Evolutionary conservation across 805 yeast species (phyloP), one percentile per base, ranked within the genome.

Genomic region (Candida arabinofermentans): DNA sequence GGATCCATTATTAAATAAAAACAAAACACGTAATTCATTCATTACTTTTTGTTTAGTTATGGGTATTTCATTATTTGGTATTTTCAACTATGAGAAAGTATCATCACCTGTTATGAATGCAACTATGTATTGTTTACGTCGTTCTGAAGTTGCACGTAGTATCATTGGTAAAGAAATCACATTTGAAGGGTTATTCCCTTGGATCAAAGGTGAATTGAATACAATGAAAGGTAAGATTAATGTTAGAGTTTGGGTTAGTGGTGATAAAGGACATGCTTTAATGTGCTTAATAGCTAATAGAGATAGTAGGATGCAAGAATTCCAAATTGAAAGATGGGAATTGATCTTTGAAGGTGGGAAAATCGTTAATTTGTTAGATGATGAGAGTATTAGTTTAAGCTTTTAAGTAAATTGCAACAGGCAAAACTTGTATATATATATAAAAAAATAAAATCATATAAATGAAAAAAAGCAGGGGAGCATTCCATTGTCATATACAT

Each of bases 81-180:
- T 91, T 54, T 83, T 91, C 75, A 90, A 93, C 69, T 90, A 91
- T 65, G 99, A 93, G 61, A 90, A 89, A 61, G 81, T 89, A 16
- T 80, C 85, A 34, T 86, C 96, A 12, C 97, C 98, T 1, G 76
- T 91, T 44, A 84, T 91, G 53, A 77, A 84, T 31, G 90, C 96
- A 6, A 84, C 96, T 4, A 68, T 93, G 61, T 89, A 87, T 62
- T 84, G 87, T 48, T 66, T 91, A 53, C 77, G 99, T 58, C 73
- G 96, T 57, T 83, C 91, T 2, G 70, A 74, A 8, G 47, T 65
- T 34, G 89, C 89, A 9, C 71, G 78, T 41, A 77, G 75, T 19
- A 57, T 66, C 2, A 66, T 91, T 36, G 98, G 98, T 16, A 77
- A 75, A 36, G 81, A 85, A 54, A 85, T 91, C 48, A 79, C 79